Evolutionary conservation across 345 rosid genomes (phyloP).

Genomic region (Gossypium ekmanianum): DNA sequence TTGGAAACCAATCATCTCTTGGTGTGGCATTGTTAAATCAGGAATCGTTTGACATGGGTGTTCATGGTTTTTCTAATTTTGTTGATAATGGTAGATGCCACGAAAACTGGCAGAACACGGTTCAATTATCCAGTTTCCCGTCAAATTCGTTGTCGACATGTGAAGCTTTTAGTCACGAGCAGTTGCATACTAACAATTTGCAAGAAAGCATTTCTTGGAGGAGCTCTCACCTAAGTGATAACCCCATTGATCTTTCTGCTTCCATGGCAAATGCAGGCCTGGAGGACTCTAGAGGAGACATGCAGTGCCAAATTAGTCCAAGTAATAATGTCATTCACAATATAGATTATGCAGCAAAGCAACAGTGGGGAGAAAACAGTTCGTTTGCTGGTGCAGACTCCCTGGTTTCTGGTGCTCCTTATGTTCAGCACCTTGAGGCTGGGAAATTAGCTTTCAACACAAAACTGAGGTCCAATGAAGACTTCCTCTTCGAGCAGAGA

Average conservation of each 20-base stretch:
- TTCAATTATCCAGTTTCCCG: conserved; percentile 39
- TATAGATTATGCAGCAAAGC: conserved; percentile 35
- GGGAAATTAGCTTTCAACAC: conserved; percentile 34
- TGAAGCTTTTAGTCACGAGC: conserved; percentile 39
- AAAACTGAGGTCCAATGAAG: conserved; percentile 38
- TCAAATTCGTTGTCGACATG: conserved; percentile 42
- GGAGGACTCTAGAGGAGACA: conserved; percentile 38
- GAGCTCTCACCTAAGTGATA: conserved; percentile 32
- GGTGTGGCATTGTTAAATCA: conserved; percentile 34
- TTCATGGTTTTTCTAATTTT: conserved; percentile 39
- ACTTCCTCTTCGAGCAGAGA: conserved; percentile 34
- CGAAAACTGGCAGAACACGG: conserved; percentile 47
- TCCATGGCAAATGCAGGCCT: conserved; percentile 29
- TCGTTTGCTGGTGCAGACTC: conserved; percentile 36
- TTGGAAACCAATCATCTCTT: conserved; percentile 45
- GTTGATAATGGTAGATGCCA: conserved; percentile 39
- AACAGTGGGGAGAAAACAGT: conserved; percentile 48
- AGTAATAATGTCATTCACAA: conserved; percentile 39
- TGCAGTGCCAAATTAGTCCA: conserved; percentile 45
- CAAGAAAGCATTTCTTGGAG: conserved; percentile 25
- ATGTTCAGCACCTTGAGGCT: conserved; percentile 31
- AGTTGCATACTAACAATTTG: conserved; percentile 26
- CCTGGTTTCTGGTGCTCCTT: conserved; percentile 32
- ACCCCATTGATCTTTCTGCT: conserved; percentile 40
- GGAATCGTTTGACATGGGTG: conserved; percentile 32